Evolutionary conservation across 495 filamentous ascomycete species (phyloP), one percentile per base, ranked within the genome.

Genomic region (Trichocladium uniseriatum): DNA sequence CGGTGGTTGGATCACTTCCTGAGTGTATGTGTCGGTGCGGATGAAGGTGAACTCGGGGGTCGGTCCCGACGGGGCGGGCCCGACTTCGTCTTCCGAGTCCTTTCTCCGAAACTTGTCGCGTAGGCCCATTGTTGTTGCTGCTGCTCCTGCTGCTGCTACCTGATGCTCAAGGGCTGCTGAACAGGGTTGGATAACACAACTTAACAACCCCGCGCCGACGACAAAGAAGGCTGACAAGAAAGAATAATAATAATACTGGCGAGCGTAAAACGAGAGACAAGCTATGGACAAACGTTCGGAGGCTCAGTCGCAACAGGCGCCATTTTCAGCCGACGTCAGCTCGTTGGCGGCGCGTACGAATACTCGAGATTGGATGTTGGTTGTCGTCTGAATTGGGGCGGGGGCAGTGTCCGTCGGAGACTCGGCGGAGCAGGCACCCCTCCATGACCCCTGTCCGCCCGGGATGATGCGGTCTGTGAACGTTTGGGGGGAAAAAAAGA

Each of bases 41-140:
- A 94, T 74, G 72, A 97, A 86, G 49, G 75, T 89, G 69, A 96
- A 85, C 59, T 84, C 79, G 48, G 87, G 86, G 1, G 78, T 56
- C 40, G 34, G 54, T 51, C 44, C 50, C 57, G 51, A 55, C 58
- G 52, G 64, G 63, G 52, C 45, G 38, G 63, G 60, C 49, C 61
- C 57, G 32, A 71, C 62, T 36, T 58, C 68, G 40, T 74, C 66
- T 49, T 77, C 78, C 28, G 64, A 32, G 40, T 51, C 56, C 63
- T 83, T 83, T 69, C 84, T 89, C 67, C 81, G 84, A 45, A 91
- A 71, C 28, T 89, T 70, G 51, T 87, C 80, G 63, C 79, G 79
- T 48, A 91, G 65, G 28, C 83, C 77, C 87, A 91, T 91, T 10
- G 28, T 44, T 20, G 22, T 22, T 38, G 19, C 18, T 19, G 16